phyloP scores from a whole-genome alignment of 2,329 filamentous ascomycete genomes.

The Talaromyces pinophilus region DNA sequence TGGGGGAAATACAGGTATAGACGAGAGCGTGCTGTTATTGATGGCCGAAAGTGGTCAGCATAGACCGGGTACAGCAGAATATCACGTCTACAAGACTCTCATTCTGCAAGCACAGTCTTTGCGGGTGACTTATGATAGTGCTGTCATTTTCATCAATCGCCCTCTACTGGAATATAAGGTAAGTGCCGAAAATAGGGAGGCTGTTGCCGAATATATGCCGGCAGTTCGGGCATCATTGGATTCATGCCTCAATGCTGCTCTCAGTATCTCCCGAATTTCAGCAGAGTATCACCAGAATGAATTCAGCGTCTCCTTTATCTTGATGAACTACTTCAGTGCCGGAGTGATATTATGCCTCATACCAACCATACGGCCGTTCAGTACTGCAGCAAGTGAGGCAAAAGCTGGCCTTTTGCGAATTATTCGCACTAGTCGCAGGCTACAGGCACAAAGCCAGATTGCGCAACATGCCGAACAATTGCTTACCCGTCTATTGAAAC shows the following conservation, averaged over 20 bases:
- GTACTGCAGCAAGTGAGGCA: background rate
- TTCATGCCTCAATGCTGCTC: background rate
- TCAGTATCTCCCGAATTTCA: background rate
- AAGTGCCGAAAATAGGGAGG: background rate
- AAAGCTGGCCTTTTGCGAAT: background rate
- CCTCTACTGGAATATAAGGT: background rate
- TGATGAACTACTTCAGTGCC: conserved; percentile 2
- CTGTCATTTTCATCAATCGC: background rate
- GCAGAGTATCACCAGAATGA: background rate
- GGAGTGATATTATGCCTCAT: conserved; percentile 7
- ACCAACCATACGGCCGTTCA: background rate
- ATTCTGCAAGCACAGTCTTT: background rate
- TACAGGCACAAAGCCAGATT: background rate
- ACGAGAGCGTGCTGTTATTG: background rate
- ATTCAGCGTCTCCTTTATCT: background rate
- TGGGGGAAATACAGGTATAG: background rate
- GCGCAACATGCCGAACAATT: background rate
- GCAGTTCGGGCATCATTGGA: background rate
- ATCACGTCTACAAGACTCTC: background rate
- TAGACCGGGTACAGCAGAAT: background rate
- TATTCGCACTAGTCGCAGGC: background rate
- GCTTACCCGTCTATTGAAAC: background rate
- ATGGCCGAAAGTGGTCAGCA: background rate
- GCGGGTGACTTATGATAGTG: conserved; percentile 1
- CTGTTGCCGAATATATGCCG: background rate